A percentile compares a stretch with the other conserved stretches of the same genome.
Evolutionary conservation across 352 stramenopile species (phyloP).

Genomic region (Phytophthora constricta): DNA sequence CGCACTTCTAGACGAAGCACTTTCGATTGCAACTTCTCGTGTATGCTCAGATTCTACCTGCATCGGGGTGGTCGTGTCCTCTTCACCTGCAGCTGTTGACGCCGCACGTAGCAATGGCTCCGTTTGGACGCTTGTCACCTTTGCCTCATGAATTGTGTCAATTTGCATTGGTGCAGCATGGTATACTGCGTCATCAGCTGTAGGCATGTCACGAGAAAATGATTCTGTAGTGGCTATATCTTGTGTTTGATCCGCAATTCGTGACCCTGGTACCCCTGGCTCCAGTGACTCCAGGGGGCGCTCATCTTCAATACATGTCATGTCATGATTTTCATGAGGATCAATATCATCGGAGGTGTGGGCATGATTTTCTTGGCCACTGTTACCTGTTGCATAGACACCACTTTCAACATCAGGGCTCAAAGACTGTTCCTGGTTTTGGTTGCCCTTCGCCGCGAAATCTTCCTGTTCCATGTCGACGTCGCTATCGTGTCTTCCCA

Average conservation of each 20-base stretch:
- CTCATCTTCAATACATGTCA: not conserved
- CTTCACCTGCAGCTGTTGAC: not conserved
- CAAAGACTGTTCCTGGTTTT: not conserved
- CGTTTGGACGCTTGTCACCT: not conserved
- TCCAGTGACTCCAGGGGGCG: too few species aligned
- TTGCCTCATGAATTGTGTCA: not conserved
- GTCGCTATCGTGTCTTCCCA: conserved; percentile 29
- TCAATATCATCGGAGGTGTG: too few species aligned
- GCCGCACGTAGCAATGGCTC: not conserved
- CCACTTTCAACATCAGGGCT: not conserved
- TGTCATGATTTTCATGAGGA: conserved; percentile 2
- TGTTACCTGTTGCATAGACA: not conserved
- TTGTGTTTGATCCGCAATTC: too few species aligned
- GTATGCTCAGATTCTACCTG: not conserved
- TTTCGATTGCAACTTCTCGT: not conserved
- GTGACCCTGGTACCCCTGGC: too few species aligned
- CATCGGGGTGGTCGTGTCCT: not conserved
- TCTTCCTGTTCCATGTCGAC: conserved; percentile 19
- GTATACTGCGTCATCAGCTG: not conserved
- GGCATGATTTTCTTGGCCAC: too few species aligned
- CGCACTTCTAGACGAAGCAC: not conserved
- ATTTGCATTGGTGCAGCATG: not conserved
- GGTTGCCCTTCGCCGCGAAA: not conserved
- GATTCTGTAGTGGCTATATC: too few species aligned
- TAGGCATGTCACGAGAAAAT: too few species aligned